Percentiles rank a stretch among this genome's conserved stretches.
Evolutionary conservation across 306 rosid genomes (phyloP).

Genomic region (Castanea mollissima): DNA sequence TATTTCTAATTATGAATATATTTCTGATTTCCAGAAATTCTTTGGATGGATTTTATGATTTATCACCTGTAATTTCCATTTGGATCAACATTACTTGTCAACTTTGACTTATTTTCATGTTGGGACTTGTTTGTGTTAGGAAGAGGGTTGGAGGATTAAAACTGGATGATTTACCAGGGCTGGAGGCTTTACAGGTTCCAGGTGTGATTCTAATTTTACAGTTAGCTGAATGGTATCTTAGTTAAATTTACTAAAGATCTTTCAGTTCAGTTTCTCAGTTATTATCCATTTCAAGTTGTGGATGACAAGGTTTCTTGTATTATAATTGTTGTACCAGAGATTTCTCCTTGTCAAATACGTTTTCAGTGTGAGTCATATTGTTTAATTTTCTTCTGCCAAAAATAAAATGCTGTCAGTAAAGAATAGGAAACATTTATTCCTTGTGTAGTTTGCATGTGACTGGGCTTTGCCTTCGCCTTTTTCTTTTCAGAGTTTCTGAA

Average conservation of each 20-base stretch:
- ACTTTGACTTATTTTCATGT: constrained; percentile 13
- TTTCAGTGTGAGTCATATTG: neutral
- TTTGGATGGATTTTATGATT: neutral
- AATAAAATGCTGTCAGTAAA: neutral
- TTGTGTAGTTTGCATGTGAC: neutral
- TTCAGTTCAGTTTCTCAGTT: constrained; percentile 2
- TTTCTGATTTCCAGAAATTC: neutral
- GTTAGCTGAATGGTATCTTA: neutral
- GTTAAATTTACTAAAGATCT: neutral
- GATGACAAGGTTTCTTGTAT: constrained; percentile 7
- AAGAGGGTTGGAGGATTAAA: constrained; percentile 94
- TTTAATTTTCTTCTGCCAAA: neutral
- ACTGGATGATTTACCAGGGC: constrained; percentile 83
- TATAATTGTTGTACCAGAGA: neutral
- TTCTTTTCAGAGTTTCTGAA: neutral
- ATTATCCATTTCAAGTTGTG: constrained; percentile 11
- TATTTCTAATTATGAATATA: neutral
- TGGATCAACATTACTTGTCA: constrained; percentile 9
- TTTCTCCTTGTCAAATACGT: neutral
- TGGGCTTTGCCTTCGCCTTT: neutral
- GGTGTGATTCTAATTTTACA: constrained; percentile 43
- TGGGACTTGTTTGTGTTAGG: constrained; percentile 40
- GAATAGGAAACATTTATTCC: neutral
- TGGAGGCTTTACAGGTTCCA: constrained; percentile 86
- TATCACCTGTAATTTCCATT: neutral